Conservation (phyloP, 306 rosid genomes). For the Malus sylvestris region DNA sequence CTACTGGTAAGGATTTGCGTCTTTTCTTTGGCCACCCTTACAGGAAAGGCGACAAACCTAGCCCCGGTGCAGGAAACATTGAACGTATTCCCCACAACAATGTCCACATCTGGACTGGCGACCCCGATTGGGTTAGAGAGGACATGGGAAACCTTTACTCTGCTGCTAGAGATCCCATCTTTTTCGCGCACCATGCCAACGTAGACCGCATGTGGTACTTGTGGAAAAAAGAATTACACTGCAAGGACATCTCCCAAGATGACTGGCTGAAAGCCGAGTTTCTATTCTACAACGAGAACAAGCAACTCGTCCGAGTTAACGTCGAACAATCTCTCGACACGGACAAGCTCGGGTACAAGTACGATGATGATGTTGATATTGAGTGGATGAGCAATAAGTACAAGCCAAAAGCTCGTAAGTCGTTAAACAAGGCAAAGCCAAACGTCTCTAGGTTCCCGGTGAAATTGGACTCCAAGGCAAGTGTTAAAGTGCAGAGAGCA, state of each 20-base stretch:
- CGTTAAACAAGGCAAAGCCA: background rate
- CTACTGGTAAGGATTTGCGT: constrained; percentile 8
- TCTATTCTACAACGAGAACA: background rate
- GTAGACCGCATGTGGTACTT: background rate
- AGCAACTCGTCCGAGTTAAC: constrained; percentile 22
- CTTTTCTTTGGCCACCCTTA: background rate
- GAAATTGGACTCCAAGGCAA: background rate
- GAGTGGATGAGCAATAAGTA: constrained; percentile 36
- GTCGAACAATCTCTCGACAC: constrained; percentile 57
- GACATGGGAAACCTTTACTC: background rate
- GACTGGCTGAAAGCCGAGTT: constrained; percentile 37
- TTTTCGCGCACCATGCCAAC: background rate
- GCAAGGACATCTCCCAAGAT: constrained; percentile 25
- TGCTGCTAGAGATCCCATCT: background rate
- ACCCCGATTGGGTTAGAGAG: background rate
- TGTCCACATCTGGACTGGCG: background rate
- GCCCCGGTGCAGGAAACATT: background rate
- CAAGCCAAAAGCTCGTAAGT: constrained; percentile 34
- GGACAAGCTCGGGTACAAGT: constrained; percentile 41
- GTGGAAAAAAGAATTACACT: constrained; percentile 24
- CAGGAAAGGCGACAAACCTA: background rate
- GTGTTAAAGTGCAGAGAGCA: background rate
- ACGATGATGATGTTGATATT: constrained; percentile 18
- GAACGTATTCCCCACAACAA: background rate
- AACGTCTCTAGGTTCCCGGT: constrained; percentile 23